These are phyloP conservation scores for Trichoderma arundinaceum DNA, from an alignment of 2,329 filamentous ascomycete genomes.

Conservation along the genomic window DNA sequence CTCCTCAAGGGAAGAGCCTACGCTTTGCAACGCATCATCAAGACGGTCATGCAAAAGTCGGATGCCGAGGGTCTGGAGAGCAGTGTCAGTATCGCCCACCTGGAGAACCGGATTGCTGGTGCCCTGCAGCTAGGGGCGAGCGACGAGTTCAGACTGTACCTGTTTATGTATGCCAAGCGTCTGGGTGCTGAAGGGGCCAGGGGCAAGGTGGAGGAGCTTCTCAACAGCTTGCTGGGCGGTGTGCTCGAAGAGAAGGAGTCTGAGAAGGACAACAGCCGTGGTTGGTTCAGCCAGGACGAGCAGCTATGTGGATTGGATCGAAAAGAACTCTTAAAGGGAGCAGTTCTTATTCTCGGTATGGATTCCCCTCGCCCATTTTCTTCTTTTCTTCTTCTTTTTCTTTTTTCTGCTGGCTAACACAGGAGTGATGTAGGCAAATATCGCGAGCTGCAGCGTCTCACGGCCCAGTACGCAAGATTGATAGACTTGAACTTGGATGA, in stretches of 20 bases:
- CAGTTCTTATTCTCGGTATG: conserved; percentile 88
- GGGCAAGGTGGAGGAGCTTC: conserved; percentile 89
- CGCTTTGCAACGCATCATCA: conserved; percentile 88
- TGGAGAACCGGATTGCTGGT: conserved; percentile 93
- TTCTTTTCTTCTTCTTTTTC: not conserved
- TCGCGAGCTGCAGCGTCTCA: conserved; percentile 89
- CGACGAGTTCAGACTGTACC: conserved; percentile 91
- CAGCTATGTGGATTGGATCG: conserved; percentile 90
- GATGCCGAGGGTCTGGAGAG: conserved; percentile 93
- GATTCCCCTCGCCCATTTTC: not conserved
- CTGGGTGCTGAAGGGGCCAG: conserved; percentile 87
- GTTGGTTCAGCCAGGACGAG: conserved; percentile 49
- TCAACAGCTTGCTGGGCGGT: conserved; percentile 80
- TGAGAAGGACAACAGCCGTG: conserved; percentile 47
- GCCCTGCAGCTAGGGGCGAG: conserved; percentile 82
- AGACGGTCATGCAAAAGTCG: conserved; percentile 83
- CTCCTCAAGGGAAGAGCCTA: conserved; percentile 90
- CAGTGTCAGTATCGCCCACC: conserved; percentile 87
- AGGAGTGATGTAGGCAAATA: conserved; percentile 74
- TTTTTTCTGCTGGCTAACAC: conserved; percentile 41
- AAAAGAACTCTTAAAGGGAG: conserved; percentile 84
- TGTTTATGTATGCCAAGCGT: conserved; percentile 98
- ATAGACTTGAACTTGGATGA: conserved; percentile 65
- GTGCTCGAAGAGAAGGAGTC: conserved; percentile 61
- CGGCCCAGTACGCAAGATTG: conserved; percentile 91